Base-by-base conservation (phyloP, 345 rosid genomes). In the Aegle marmelos region DNA sequence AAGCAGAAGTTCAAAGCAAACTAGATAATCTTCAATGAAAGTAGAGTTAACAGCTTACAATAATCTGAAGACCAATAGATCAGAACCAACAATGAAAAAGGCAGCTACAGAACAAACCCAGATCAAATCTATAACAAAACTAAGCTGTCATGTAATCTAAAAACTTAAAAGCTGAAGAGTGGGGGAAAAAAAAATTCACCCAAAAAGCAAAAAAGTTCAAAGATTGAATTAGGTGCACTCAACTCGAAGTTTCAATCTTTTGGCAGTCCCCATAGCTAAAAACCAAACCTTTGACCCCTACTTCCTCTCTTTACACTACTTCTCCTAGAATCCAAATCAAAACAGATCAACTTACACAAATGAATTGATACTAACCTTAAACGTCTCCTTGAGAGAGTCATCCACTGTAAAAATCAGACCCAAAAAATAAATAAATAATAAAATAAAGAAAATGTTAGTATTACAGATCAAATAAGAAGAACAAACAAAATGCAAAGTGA, bases 311-410 rank as follows among this genome's bases (percentile, higher is more conserved):
- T 62, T 31, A 4, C 71, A 34, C 56, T 41, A 10, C n/a, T 19
- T 70, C 53, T 34, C 31, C 48, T 41, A 74, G 22, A 69, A 39
- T 4, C n/a, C 73, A 72, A 77, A 36, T 14, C 53, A 24, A 78
- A 69, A 78, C 80, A 70, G 80, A 68, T 70, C 60, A 80, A 69
- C 60, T 30, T 6, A 25, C 28, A 31, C 24, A 65, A 9, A 65
- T 34, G 28, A 39, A 82, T 39, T 24, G 16, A 61, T 27, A 85
- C 93, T 79, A 77, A 92, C 99, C 97, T 89, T 82, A 82, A 85
- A 96, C 73, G 93, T 86, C 67, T 72, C 76, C 91, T 84, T 91
- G 70, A 90, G 77, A 53, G 90, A 58, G 76, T 90, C 96, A 79
- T 92, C 98, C 91, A 88, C 54, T 22, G 79, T 28, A 79, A 45